Evolutionary conservation across 441 rosid genomes (phyloP).

Genomic region (Adansonia rubrostipa): DNA sequence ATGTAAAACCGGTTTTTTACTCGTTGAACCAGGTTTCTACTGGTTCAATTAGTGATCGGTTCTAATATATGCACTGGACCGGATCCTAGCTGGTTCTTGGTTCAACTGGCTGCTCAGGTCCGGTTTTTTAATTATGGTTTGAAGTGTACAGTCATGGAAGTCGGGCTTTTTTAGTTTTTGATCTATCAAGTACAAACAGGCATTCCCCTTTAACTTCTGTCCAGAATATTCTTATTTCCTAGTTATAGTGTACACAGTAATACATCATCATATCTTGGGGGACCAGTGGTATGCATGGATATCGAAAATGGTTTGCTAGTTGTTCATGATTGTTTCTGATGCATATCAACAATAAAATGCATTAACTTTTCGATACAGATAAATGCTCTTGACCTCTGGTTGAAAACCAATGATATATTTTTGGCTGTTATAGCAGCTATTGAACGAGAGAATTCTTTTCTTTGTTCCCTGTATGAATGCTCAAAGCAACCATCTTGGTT

Average conservation of each 20-base stretch:
- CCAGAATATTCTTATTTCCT: background rate
- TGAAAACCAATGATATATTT: background rate
- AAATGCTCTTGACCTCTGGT: background rate
- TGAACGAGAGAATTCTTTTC: background rate
- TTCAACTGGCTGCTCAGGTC: no score
- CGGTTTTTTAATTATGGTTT: no score
- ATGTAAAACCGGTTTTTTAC: no score
- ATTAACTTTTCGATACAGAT: background rate
- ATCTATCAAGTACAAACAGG: background rate
- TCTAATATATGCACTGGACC: no score
- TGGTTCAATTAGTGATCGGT: no score
- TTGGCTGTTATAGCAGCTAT: background rate
- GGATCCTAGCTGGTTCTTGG: no score
- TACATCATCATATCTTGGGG: background rate
- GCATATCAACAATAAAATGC: conserved; percentile 3
- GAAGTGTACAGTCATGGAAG: background rate
- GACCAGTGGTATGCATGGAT: background rate
- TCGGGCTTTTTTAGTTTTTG: background rate
- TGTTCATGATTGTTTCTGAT: background rate
- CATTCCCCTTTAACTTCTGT: background rate
- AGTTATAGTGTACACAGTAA: no score
- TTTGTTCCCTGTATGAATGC: background rate
- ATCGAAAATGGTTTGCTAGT: background rate
- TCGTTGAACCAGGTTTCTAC: no score
- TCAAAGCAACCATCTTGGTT: conserved; percentile 25